Conservation (phyloP, 768 basidiomycete genomes). For the Amanita phalloides region DNA sequence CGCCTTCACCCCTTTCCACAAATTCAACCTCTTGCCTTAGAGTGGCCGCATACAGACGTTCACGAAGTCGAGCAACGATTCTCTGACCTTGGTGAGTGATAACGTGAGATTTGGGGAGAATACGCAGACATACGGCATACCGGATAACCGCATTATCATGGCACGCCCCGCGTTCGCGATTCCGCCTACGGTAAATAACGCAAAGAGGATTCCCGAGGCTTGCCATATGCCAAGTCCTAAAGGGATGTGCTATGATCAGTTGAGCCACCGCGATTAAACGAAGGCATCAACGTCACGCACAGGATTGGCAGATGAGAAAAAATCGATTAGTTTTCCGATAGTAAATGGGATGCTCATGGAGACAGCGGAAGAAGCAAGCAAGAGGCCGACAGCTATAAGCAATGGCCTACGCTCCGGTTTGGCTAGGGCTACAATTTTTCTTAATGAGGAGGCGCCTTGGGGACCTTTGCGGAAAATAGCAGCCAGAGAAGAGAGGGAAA, state of each 20-base stretch:
- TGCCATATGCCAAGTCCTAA: constrained; percentile 70
- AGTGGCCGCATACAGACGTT: constrained; percentile 75
- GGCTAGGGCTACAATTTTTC: constrained; percentile 70
- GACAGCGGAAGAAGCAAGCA: constrained; percentile 82
- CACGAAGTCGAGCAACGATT: constrained; percentile 80
- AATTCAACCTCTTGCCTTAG: constrained; percentile 88
- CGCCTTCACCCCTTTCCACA: constrained; percentile 87
- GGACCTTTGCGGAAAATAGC: constrained; percentile 23
- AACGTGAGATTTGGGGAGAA: not conserved
- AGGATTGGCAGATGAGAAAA: constrained; percentile 66
- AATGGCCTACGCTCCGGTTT: constrained; percentile 76
- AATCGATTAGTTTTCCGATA: constrained; percentile 90
- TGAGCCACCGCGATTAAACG: not conserved
- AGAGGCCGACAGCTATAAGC: constrained; percentile 61
- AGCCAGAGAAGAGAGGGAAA: constrained; percentile 12
- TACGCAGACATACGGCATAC: constrained; percentile 22
- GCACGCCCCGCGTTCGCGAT: constrained; percentile 76
- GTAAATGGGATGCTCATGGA: constrained; percentile 91
- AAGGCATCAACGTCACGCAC: constrained; percentile 31
- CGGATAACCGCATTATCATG: constrained; percentile 79
- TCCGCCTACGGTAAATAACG: constrained; percentile 81
- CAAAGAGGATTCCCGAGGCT: constrained; percentile 63
- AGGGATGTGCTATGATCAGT: constrained; percentile 51
- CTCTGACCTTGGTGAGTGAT: constrained; percentile 47
- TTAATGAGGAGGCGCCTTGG: constrained; percentile 48